Conservation (phyloP, 352 stramenopile genomes). For the Sclerospora graminicola region DNA sequence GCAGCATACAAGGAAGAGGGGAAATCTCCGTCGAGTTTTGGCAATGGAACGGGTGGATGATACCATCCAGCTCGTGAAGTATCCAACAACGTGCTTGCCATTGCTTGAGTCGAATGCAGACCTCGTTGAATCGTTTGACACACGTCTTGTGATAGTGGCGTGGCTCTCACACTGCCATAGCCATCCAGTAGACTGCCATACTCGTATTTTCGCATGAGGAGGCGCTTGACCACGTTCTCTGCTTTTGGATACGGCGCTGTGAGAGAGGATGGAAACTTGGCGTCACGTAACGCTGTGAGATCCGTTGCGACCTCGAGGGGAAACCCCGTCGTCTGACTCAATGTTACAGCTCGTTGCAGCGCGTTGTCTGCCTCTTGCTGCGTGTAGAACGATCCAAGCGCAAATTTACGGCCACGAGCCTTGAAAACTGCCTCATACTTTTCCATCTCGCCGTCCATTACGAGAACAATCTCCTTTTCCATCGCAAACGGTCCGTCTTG, state of each 20-base stretch:
- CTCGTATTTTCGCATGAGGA: conserved; percentile 43
- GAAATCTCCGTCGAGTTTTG: conserved; percentile 18
- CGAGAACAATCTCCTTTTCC: conserved; percentile 31
- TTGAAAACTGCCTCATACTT: conserved; percentile 33
- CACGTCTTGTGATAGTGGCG: conserved; percentile 36
- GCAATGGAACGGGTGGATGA: conserved; percentile 7
- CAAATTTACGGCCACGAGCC: conserved; percentile 39
- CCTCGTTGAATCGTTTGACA: conserved; percentile 26
- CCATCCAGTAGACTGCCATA: conserved; percentile 30
- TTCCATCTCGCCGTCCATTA: conserved; percentile 35
- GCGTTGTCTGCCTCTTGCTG: conserved; percentile 36
- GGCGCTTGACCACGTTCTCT: conserved; percentile 28
- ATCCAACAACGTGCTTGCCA: conserved; percentile 15
- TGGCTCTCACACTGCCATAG: conserved; percentile 16
- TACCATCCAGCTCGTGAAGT: conserved; percentile 7
- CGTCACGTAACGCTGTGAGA: conserved; percentile 9
- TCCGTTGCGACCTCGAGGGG: conserved; percentile 22
- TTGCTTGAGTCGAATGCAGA: conserved; percentile 12
- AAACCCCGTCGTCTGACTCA: conserved; percentile 22
- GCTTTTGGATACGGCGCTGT: conserved; percentile 28
- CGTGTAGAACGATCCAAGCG: conserved; percentile 35
- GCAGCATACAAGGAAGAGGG: conserved; percentile 16
- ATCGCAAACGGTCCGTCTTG: conserved; percentile 31
- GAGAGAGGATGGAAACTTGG: conserved; percentile 31
- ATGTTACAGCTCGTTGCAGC: conserved; percentile 27